phyloP scores from a whole-genome alignment of 2,329 filamentous ascomycete genomes.

The Claviceps sp. region DNA sequence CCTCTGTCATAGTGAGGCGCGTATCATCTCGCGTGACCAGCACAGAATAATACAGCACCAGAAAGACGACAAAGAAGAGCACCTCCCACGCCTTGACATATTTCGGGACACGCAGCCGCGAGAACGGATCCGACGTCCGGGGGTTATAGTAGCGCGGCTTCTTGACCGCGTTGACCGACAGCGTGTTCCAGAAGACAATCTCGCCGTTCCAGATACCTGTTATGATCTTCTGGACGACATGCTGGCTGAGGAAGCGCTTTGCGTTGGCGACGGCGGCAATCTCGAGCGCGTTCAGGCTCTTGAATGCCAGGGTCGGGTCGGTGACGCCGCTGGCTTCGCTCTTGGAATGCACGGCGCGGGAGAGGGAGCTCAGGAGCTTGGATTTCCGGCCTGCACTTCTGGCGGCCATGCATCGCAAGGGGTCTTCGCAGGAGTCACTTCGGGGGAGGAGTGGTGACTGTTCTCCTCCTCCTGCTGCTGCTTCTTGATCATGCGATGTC shows the following conservation, averaged over 20 bases:
- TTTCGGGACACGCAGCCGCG: conserved; percentile 61
- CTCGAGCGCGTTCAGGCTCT: conserved; percentile 72
- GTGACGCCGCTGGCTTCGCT: conserved; percentile 31
- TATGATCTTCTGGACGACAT: conserved; percentile 69
- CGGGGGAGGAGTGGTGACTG: conserved; percentile 31
- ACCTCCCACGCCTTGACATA: conserved; percentile 80
- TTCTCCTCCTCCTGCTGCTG: conserved; percentile 22
- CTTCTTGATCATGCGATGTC: conserved; percentile 24
- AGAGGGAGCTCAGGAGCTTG: conserved; percentile 39
- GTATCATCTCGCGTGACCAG: conserved; percentile 58
- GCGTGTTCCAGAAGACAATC: conserved; percentile 73
- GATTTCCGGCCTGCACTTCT: conserved; percentile 32
- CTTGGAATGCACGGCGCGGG: conserved; percentile 33
- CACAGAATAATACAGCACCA: conserved; percentile 77
- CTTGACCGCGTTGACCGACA: conserved; percentile 63
- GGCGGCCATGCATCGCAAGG: conserved; percentile 12
- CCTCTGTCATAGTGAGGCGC: conserved; percentile 54
- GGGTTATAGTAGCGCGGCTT: conserved; percentile 63
- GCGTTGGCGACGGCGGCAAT: conserved; percentile 71
- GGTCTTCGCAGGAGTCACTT: conserved; percentile 13
- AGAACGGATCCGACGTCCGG: conserved; percentile 56
- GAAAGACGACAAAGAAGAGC: conserved; percentile 62
- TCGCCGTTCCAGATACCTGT: conserved; percentile 77
- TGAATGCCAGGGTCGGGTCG: conserved; percentile 59
- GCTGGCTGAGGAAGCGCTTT: conserved; percentile 74